These are phyloP conservation scores for Sedum album DNA, from an alignment of 164 flowering plant genomes.

Conservation along the genomic window DNA sequence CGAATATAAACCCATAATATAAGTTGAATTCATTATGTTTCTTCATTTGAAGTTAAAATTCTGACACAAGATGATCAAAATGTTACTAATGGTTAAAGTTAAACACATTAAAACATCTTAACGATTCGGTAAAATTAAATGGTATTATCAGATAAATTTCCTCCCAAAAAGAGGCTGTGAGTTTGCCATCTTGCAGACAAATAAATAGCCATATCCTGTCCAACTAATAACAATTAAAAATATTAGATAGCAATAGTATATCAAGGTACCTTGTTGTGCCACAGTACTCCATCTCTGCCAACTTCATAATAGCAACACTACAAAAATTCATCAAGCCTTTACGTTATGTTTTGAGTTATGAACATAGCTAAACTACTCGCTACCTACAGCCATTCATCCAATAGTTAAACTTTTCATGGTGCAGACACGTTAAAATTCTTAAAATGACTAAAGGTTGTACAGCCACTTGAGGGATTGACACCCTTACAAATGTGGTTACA, in stretches of 20 bases:
- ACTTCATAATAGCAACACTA: conserved; percentile 82
- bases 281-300: conserved; percentile 86
- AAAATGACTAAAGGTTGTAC: neutral
- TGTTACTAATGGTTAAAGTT: too few relatives aligned
- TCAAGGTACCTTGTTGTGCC: conserved; percentile 85
- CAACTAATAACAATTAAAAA: too few relatives aligned
- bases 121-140: neutral
- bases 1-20: neutral
- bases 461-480: neutral
- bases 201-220: too few relatives aligned
- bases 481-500: neutral
- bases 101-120: neutral
- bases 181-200: too few relatives aligned
- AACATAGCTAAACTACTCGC: neutral
- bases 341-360: neutral
- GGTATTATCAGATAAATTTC: too few relatives aligned
- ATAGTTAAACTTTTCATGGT: neutral
- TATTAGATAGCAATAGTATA: neutral
- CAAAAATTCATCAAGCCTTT: neutral
- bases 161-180: too few relatives aligned
- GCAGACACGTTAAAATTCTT: neutral
- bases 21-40: too few relatives aligned
- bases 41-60: too few relatives aligned
- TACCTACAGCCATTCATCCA: neutral
- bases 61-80: too few relatives aligned